Conservation (phyloP, 192 early-diverging fungal genomes). For the Phlyctochytrium planicorne region DNA sequence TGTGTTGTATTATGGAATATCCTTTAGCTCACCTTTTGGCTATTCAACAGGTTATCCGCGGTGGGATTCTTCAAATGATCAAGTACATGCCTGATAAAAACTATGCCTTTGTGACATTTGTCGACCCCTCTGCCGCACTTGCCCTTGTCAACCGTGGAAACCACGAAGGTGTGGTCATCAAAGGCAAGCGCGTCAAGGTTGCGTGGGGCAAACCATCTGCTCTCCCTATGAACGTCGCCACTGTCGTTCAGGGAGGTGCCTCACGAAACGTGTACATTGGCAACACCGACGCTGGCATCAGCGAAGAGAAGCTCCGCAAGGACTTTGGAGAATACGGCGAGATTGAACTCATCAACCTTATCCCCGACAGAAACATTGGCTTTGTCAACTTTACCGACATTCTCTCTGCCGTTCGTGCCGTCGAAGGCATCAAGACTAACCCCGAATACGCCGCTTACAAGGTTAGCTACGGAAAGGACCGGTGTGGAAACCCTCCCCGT, state of each 20-base stretch:
- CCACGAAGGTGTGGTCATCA: slow-evolving; percentile 64
- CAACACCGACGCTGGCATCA: slow-evolving; percentile 59
- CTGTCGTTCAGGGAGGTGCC: slow-evolving; percentile 63
- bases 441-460: slow-evolving; percentile 51
- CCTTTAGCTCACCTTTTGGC: slow-evolving; percentile 1
- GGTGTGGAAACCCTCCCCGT: slow-evolving; percentile 76
- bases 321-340: slow-evolving; percentile 87
- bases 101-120: slow-evolving; percentile 83
- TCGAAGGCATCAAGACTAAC: slow-evolving; percentile 63
- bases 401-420: slow-evolving; percentile 69
- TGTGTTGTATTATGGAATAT: neutral
- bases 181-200: slow-evolving; percentile 72
- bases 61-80: slow-evolving; percentile 79
- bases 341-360: slow-evolving; percentile 80
- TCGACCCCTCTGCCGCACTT: slow-evolving; percentile 67
- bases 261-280: slow-evolving; percentile 83
- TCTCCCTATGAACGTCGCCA: slow-evolving; percentile 43
- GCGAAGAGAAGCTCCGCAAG: slow-evolving; percentile 64
- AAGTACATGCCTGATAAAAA: slow-evolving; percentile 72
- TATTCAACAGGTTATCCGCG: slow-evolving; percentile 63
- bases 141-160: slow-evolving; percentile 61
- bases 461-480: slow-evolving; percentile 86
- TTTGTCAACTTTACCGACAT: slow-evolving; percentile 89
- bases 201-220: slow-evolving; percentile 75
- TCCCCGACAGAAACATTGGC: slow-evolving; percentile 78